Percentiles rank a stretch among this genome's conserved stretches.
Evolutionary conservation across 2,329 filamentous ascomycete species (phyloP).

Genomic region (Xylariales sp.): DNA sequence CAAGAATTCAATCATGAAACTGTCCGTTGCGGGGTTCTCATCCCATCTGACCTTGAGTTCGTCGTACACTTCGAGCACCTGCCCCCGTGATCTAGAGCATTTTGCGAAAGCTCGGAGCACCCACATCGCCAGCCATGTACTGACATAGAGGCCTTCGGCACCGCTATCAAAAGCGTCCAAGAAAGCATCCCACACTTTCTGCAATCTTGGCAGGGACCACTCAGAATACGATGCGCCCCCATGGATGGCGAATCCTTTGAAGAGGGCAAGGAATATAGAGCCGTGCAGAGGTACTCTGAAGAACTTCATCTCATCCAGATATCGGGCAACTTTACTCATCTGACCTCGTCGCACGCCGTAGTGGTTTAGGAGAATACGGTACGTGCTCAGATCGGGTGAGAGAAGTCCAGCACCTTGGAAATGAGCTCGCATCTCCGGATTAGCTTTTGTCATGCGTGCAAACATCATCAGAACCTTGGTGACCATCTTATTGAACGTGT

Average conservation of each 20-base stretch:
- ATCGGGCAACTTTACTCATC: conserved; percentile 63
- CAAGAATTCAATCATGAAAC: conserved; percentile 43
- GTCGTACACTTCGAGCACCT: conserved; percentile 51
- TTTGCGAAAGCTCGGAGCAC: conserved; percentile 60
- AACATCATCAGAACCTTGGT: conserved; percentile 56
- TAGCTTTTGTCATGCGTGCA: conserved; percentile 46
- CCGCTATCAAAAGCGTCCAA: conserved; percentile 47
- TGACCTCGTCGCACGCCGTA: conserved; percentile 67
- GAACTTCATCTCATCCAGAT: conserved; percentile 76
- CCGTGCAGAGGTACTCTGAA: conserved; percentile 67
- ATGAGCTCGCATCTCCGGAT: conserved; percentile 47
- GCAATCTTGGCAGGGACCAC: conserved; percentile 70
- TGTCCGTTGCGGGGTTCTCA: conserved; percentile 31
- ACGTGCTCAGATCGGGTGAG: conserved; percentile 73
- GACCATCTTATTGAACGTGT: conserved; percentile 43
- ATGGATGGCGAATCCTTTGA: conserved; percentile 75
- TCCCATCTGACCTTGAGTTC: conserved; percentile 44
- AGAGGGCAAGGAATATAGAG: conserved; percentile 72
- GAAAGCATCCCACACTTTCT: conserved; percentile 63
- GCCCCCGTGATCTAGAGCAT: conserved; percentile 43
- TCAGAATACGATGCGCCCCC: conserved; percentile 59
- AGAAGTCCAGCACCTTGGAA: conserved; percentile 62
- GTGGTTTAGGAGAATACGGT: conserved; percentile 73
- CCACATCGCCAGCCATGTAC: conserved; percentile 58
- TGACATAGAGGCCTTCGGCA: conserved; percentile 44